These are phyloP conservation scores for Mayamaea pseudoterrestris DNA, from an alignment of 108 stramenopile genomes.

Conservation along the genomic window DNA sequence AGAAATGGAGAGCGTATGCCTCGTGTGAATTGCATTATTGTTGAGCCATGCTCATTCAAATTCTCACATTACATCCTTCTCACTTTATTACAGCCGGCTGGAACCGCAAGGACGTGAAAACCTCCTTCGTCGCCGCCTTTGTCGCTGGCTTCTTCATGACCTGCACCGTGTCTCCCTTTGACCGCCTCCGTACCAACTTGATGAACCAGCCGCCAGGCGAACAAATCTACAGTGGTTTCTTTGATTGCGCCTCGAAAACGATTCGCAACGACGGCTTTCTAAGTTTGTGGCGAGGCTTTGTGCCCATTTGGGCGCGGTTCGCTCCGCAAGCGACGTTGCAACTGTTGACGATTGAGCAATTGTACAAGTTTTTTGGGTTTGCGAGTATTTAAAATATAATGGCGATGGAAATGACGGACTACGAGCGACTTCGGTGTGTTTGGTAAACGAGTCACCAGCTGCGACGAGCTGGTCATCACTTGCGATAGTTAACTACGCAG, in stretches of 20 bases:
- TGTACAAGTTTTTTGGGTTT: too few relatives aligned
- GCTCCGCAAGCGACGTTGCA: constrained; percentile 87
- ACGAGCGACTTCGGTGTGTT: too few relatives aligned
- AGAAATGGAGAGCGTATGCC: too few relatives aligned
- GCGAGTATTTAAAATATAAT: too few relatives aligned
- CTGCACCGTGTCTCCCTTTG: constrained; percentile 81
- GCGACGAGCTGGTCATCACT: too few relatives aligned
- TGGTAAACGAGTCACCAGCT: too few relatives aligned
- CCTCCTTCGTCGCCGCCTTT: constrained; percentile 63
- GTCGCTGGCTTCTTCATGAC: constrained; percentile 93
- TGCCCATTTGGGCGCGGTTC: constrained; percentile 90
- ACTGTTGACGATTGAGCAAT: constrained; percentile 83
- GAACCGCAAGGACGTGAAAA: constrained; percentile 35
- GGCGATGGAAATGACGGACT: too few relatives aligned
- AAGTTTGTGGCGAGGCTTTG: constrained; percentile 84
- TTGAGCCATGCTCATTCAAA: too few relatives aligned
- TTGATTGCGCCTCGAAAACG: constrained; percentile 83
- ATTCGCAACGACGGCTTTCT: constrained; percentile 67
- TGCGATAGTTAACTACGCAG: too few relatives aligned
- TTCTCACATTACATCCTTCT: too few relatives aligned
- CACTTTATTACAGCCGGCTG: too few relatives aligned
- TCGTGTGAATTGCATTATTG: too few relatives aligned
- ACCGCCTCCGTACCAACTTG: constrained; percentile 80
- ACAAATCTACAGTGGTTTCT: constrained; percentile 73
- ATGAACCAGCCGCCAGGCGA: constrained; percentile 91